These are phyloP conservation scores for Amanita inopinata DNA, from an alignment of 768 basidiomycete genomes.

Conservation along the genomic window DNA sequence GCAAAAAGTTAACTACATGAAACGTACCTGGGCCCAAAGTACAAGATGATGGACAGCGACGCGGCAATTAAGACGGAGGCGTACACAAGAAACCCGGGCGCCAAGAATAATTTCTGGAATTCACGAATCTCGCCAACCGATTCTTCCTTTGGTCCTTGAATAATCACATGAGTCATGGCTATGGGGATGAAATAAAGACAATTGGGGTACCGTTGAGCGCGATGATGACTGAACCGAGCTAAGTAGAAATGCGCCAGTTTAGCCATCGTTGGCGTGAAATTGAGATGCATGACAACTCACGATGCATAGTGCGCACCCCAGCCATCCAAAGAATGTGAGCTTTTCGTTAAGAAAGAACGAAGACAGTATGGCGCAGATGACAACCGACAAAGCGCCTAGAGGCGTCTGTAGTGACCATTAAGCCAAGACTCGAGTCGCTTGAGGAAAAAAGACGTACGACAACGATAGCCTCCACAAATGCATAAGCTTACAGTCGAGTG, in stretches of 20 bases:
- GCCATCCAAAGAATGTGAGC: slow-evolving; percentile 93
- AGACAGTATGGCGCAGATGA: slow-evolving; percentile 87
- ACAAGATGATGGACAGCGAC: slow-evolving; percentile 67
- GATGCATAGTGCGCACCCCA: slow-evolving; percentile 88
- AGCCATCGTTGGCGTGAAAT: background rate
- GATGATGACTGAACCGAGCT: slow-evolving; percentile 84
- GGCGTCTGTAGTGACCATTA: slow-evolving; percentile 51
- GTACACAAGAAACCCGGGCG: slow-evolving; percentile 75
- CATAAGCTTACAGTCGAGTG: slow-evolving; percentile 45
- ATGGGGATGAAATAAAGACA: slow-evolving; percentile 15
- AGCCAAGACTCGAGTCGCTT: background rate
- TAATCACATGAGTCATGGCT: slow-evolving; percentile 7
- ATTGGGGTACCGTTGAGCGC: slow-evolving; percentile 65
- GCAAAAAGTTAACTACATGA: slow-evolving; percentile 7
- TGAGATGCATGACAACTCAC: slow-evolving; percentile 32
- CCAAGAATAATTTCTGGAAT: slow-evolving; percentile 74
- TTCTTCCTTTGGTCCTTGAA: slow-evolving; percentile 55
- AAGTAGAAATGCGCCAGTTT: background rate
- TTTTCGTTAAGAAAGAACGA: slow-evolving; percentile 90
- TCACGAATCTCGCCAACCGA: slow-evolving; percentile 58
- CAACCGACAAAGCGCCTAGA: slow-evolving; percentile 92
- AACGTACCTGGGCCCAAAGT: slow-evolving; percentile 67
- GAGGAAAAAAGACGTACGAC: slow-evolving; percentile 47
- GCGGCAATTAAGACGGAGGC: slow-evolving; percentile 51
- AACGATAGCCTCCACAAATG: slow-evolving; percentile 86